Percentiles rank a stretch among this genome's conserved stretches.
Conservation (phyloP, 1,284 basidiomycete genomes). For the Leccinum holopus region DNA sequence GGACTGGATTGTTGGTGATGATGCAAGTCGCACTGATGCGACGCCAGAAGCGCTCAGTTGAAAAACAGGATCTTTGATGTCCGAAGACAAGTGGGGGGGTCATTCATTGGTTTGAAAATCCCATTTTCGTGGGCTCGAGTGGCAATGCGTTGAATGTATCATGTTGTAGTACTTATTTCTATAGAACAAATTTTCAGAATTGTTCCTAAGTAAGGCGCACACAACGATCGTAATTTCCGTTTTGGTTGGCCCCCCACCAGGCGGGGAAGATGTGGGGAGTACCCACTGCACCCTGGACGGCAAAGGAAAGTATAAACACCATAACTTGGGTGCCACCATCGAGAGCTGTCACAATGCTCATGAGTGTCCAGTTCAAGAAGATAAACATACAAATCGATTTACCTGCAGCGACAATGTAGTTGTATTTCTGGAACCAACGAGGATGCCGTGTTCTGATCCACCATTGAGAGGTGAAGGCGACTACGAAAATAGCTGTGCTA, state of each 20-base stretch:
- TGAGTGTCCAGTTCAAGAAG: background rate
- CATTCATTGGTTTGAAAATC: background rate
- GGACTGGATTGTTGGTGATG: conserved; percentile 11
- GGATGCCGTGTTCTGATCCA: conserved; percentile 59
- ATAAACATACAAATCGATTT: background rate
- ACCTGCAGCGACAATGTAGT: conserved; percentile 47
- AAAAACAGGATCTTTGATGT: background rate
- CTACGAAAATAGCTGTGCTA: conserved; percentile 39
- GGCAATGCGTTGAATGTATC: background rate
- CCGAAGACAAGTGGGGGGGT: background rate
- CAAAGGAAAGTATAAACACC: conserved; percentile 71
- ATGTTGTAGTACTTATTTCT: background rate
- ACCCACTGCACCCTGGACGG: conserved; percentile 68
- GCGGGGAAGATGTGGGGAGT: conserved; percentile 53
- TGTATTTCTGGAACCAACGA: conserved; percentile 52
- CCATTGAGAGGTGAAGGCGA: conserved; percentile 57
- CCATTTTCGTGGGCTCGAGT: background rate
- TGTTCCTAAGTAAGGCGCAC: conserved; percentile 11
- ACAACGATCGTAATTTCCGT: conserved; percentile 32
- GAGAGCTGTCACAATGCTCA: conserved; percentile 36
- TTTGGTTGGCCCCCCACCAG: conserved; percentile 56
- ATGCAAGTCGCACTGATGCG: conserved; percentile 20
- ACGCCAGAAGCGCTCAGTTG: background rate
- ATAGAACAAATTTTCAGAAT: background rate
- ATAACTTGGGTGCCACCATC: conserved; percentile 68